Percentiles rank a stretch among this genome's conserved stretches.
These are phyloP conservation scores for Phaeophleospora eucalypticola DNA, from an alignment of 2,329 filamentous ascomycete genomes.

Conservation along the genomic window DNA sequence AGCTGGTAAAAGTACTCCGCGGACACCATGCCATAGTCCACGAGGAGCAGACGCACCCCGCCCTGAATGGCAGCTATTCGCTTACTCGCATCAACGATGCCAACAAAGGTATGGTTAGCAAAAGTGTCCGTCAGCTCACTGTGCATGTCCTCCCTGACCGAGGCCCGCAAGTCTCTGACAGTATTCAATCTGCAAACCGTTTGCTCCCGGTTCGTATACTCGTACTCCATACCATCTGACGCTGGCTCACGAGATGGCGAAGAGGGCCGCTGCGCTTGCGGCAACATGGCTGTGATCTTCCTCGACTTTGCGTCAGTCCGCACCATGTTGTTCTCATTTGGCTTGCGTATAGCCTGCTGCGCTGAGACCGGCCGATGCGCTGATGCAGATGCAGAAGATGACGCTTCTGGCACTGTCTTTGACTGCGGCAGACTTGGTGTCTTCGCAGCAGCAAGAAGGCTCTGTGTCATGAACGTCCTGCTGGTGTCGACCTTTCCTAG, in stretches of 20 bases:
- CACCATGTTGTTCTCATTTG: conserved; percentile 82
- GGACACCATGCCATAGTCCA: conserved; percentile 83
- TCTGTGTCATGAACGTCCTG: conserved; percentile 91
- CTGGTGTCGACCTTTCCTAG: conserved; percentile 88
- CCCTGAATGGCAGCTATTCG: conserved; percentile 90
- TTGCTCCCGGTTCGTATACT: conserved; percentile 64
- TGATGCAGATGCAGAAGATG: conserved; percentile 26
- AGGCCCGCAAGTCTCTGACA: conserved; percentile 75
- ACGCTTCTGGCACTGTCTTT: conserved; percentile 33
- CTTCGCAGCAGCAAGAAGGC: conserved; percentile 65
- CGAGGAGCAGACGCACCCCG: conserved; percentile 83
- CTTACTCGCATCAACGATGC: conserved; percentile 80
- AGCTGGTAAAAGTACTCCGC: conserved; percentile 95
- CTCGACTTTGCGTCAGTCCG: conserved; percentile 82
- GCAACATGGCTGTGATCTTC: conserved; percentile 96
- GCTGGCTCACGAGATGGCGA: conserved; percentile 30
- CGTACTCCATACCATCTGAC: conserved; percentile 62
- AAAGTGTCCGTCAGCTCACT: conserved; percentile 82
- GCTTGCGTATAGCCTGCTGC: conserved; percentile 43
- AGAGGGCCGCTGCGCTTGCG: conserved; percentile 46
- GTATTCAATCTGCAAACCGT: conserved; percentile 73
- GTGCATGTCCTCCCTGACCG: conserved; percentile 78
- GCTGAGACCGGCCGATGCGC: conserved; percentile 34
- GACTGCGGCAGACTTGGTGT: conserved; percentile 44
- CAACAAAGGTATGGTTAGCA: conserved; percentile 85